Conservation (phyloP, 176 grass and related monocot species). For the Oryza brachyantha region DNA sequence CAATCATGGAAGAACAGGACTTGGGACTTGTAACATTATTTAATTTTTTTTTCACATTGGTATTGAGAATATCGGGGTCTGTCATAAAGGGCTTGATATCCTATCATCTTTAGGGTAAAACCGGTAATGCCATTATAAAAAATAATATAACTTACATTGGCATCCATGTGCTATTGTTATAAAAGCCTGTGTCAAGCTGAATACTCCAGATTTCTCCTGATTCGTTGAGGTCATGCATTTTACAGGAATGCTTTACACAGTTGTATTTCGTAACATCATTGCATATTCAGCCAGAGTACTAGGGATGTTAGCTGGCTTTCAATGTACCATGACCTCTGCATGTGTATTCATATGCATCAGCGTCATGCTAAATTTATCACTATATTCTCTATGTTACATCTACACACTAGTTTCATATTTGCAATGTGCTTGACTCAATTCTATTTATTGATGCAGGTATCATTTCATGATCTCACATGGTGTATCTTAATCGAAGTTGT, state of each 20-base stretch:
- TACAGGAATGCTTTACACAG: not conserved
- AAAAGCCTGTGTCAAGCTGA: not conserved
- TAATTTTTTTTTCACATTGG: too few relatives aligned
- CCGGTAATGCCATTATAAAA: not conserved
- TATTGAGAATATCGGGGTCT: not conserved
- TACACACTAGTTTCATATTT: not conserved
- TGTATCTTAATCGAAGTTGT: slow-evolving; percentile 14
- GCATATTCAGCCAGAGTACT: not conserved
- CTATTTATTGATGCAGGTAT: slow-evolving; percentile 23
- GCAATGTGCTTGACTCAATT: not conserved
- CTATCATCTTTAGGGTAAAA: not conserved
- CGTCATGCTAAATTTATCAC: not conserved
- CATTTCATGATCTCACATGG: slow-evolving; percentile 13
- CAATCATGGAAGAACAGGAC: not conserved
- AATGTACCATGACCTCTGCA: not conserved
- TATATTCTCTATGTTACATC: not conserved
- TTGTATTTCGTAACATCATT: not conserved
- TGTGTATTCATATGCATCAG: not conserved
- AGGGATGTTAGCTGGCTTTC: not conserved
- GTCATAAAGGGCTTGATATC: not conserved
- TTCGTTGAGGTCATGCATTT: not conserved
- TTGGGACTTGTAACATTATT: not conserved
- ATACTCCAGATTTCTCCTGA: not conserved
- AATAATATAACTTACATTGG: not conserved
- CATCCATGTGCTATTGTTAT: not conserved